Base-by-base conservation (phyloP, 1,284 basidiomycete genomes). In the Mycena citricolor region DNA sequence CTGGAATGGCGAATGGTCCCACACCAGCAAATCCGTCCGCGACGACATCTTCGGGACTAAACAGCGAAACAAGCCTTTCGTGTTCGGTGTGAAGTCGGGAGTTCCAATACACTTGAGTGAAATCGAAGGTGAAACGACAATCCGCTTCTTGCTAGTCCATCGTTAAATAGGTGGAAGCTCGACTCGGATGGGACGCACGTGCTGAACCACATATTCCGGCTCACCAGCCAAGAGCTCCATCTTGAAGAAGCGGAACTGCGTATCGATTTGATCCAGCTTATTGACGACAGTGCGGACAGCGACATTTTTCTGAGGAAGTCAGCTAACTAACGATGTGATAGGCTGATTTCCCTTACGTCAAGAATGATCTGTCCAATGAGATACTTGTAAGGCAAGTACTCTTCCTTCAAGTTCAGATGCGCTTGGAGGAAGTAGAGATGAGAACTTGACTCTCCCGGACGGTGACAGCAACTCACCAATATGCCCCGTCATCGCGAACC, bases 181-280 rank as follows among this genome's bases (percentile, higher is more conserved):
- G 3, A 34, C 16, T 22, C 23, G 4, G 28, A 39, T n/a, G 23
- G 19, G n/a, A 67, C 77, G 48, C 56, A 94, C 93, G 63, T 90
- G 86, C 55, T 87, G 80, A 5, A 97, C 93, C 16, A 89, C 57
- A 58, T 86, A 95, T 58, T 97, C 77, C 0, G 83, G 77, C 47
- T 91, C 85, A 10, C 97, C 97, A 0, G 95, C 94, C 16, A 99
- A 73, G 2, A 98, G 75, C 60, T 99, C 97, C 97, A 99, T 99
- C 56, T 90, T 79, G 65, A 99, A 99, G 53, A 94, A 89, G 16
- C 97, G 83, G 65, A 94, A 99, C 60, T 89, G 74, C 17, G 77
- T 83, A 59, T 94, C 84, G 52, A 98, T 98, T 16, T 68, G 79
- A 58, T 97, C 83, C 16, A 97, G 70, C 64, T 99, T 99, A 73